Evolutionary conservation across 768 basidiomycete species (phyloP).

Genomic region (Kwoniella sp.): DNA sequence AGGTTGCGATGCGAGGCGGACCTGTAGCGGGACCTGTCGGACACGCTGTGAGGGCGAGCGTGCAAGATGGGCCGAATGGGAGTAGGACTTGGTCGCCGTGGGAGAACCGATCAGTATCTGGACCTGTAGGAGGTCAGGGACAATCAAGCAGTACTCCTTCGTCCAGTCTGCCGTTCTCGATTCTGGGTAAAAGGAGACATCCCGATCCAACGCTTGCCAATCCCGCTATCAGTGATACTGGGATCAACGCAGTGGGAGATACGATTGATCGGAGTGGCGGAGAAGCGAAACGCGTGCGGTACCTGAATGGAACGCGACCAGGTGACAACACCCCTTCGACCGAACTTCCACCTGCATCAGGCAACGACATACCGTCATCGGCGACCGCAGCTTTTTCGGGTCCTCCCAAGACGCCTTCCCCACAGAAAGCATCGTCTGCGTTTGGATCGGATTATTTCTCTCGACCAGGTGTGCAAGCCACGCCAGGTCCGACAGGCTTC

Average conservation of each 20-base stretch:
- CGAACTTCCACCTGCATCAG: constrained; percentile 8
- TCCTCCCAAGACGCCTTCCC: constrained; percentile 37
- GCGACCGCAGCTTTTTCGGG: constrained; percentile 1
- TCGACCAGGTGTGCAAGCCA: constrained; percentile 9
- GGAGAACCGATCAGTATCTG: constrained; percentile 11
- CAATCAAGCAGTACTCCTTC: not conserved
- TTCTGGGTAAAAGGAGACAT: constrained; percentile 14
- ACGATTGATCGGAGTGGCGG: constrained; percentile 1
- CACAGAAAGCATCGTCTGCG: constrained; percentile 16
- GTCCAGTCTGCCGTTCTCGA: constrained; percentile 1
- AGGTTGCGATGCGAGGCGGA: not conserved
- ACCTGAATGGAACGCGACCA: constrained; percentile 16
- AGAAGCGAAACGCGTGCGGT: constrained; percentile 20
- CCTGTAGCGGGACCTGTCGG: constrained; percentile 1
- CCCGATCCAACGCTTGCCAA: not conserved
- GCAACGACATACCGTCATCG: not conserved
- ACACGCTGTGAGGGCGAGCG: not conserved
- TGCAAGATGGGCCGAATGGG: not conserved
- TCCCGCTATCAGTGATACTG: not conserved
- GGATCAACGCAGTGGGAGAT: not conserved
- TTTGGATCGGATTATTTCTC: constrained; percentile 16
- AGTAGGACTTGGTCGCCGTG: constrained; percentile 12
- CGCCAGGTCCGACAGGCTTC: constrained; percentile 1
- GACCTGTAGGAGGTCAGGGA: not conserved
- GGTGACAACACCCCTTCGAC: constrained; percentile 14